These are phyloP conservation scores for Fraxinus angustifolia DNA, from an alignment of 305 asterid genomes.

Conservation along the genomic window DNA sequence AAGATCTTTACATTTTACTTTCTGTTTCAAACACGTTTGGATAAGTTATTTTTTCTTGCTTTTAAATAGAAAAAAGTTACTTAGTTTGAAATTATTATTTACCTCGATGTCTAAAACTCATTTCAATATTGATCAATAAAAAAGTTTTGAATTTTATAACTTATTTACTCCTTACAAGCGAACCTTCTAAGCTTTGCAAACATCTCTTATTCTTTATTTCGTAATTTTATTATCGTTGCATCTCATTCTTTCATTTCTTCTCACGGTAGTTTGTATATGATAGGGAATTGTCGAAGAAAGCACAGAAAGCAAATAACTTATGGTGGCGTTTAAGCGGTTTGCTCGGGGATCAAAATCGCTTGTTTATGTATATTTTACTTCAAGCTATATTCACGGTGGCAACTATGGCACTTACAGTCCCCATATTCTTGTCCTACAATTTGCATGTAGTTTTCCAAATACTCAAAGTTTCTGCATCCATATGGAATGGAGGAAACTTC, in stretches of 20 bases:
- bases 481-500: constrained; percentile 96
- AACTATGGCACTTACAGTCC: constrained; percentile 79
- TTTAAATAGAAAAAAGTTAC: background rate
- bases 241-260: background rate
- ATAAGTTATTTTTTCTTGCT: background rate
- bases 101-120: background rate
- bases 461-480: constrained; percentile 77
- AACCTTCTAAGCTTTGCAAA: background rate
- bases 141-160: background rate
- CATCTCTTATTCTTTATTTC: background rate
- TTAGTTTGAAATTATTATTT: background rate
- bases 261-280: background rate
- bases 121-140: background rate
- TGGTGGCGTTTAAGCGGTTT: constrained; percentile 98
- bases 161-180: background rate
- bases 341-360: constrained; percentile 87
- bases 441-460: constrained; percentile 72
- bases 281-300: constrained; percentile 92
- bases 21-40: background rate
- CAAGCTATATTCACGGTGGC: constrained; percentile 88
- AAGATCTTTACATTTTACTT: background rate
- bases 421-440: constrained; percentile 80
- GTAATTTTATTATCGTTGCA: background rate
- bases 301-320: constrained; percentile 81
- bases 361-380: constrained; percentile 81